Percentiles rank a stretch among this genome's conserved stretches.
These are phyloP conservation scores for Gossypium rotundifolium DNA, from an alignment of 345 rosid genomes.

Conservation along the genomic window DNA sequence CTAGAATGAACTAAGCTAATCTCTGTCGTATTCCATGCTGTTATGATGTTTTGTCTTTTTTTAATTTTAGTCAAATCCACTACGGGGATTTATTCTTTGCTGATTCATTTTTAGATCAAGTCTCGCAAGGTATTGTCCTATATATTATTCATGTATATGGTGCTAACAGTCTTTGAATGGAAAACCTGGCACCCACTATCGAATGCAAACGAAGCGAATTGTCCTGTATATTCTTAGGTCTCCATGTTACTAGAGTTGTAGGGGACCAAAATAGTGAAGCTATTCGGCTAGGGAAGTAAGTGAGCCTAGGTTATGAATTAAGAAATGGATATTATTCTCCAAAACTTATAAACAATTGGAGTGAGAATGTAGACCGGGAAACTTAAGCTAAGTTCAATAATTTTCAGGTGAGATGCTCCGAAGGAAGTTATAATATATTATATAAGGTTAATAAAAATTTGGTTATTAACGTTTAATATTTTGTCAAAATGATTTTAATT, in stretches of 20 bases:
- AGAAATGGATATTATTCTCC: too few relatives aligned
- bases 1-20: background rate
- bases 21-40: background rate
- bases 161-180: background rate
- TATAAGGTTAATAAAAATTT: too few relatives aligned
- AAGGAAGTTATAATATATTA: background rate
- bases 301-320: background rate
- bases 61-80: background rate
- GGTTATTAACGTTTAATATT: too few relatives aligned
- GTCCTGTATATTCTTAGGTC: background rate
- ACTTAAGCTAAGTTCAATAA: background rate
- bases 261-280: background rate
- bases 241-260: background rate
- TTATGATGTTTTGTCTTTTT: background rate
- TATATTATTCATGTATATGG: background rate
- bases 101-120: background rate
- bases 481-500: fast-evolving
- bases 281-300: background rate
- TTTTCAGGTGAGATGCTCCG: background rate
- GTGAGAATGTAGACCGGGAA: background rate
- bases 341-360: too few relatives aligned
- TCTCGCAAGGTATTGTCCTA: background rate
- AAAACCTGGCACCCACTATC: background rate
- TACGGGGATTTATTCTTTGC: background rate
- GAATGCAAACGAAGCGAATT: background rate